A percentile compares a stretch with the other conserved stretches of the same genome.
Conservation (phyloP, 208 protist genomes). For the Leishmania tropica region DNA sequence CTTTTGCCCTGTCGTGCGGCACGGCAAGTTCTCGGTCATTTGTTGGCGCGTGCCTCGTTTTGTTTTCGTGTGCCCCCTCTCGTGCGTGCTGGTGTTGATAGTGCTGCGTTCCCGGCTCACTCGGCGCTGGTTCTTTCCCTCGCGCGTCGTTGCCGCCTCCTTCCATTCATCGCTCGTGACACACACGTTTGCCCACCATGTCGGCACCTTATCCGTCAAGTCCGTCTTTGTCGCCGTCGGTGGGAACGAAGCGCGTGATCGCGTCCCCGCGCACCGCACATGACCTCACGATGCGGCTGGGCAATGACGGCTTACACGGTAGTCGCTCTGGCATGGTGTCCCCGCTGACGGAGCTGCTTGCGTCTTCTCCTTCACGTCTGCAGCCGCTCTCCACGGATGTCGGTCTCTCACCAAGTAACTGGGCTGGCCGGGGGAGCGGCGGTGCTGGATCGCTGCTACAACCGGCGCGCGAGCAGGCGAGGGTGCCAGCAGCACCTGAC, state of each 20-base stretch:
- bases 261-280: conserved; percentile 20
- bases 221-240: conserved; percentile 7
- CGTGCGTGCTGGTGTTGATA: neutral
- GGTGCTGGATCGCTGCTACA: neutral
- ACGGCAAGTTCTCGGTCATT: neutral
- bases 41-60: conserved; percentile 4
- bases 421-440: neutral
- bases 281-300: conserved; percentile 23
- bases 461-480: neutral
- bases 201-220: neutral
- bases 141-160: neutral
- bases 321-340: conserved; percentile 18
- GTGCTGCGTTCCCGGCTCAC: neutral
- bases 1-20: neutral
- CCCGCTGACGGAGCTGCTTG: conserved; percentile 21
- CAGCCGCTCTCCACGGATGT: conserved; percentile 19
- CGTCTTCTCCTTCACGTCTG: conserved; percentile 24
- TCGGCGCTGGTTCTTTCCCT: neutral
- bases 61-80: conserved; percentile 5
- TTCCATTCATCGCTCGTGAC: neutral
- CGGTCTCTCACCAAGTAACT: conserved; percentile 2
- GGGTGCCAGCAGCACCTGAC: conserved; percentile 6
- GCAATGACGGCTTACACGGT: conserved; percentile 8
- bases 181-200: neutral
- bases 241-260: conserved; percentile 26